Evolutionary conservation across 352 stramenopile genomes (phyloP), one percentile per base, ranked within the genome.

Genomic region (Blastocystis sp.): DNA sequence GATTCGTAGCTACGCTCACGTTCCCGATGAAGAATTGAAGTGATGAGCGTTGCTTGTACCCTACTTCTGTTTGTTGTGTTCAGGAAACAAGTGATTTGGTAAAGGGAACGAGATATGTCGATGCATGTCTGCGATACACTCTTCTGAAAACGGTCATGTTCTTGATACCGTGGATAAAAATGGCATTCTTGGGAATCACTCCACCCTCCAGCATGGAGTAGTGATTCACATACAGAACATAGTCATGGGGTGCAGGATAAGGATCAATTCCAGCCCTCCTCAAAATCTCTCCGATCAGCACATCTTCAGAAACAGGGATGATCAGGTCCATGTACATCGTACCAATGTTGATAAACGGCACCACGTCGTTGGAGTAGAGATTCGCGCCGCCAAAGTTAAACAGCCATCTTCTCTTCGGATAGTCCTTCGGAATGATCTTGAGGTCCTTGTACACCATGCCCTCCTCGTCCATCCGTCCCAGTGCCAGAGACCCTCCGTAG

Each of bases 331-430:
- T 34, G 61, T 68, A 68, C 10, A 68, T 10, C 48, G 14, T 57
- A 57, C 14, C 48, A 14, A 57, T 57, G 48, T 57, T 95, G 93
- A 91, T 95, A 40, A 95, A 95, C 91, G 94, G 93, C 90, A 95
- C 93, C 48, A 57, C 6, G 48, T 57, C 48, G 48, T 14, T 7
- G 6, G 48, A 57, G 14, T 17, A 14, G 6, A 57, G 48, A 57
- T 57, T 57, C 48, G 48, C 48, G 14, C 48, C 48, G 48, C 48
- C 48, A 7, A 7, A 7, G 14, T 17, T 14, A 14, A 17, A 57
- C 14, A 57, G 6, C 48, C 48, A 57, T 57, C 48, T 57, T 7
- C 48, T 7, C 14, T 17, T 14, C 0, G 48, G 48, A 14, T 57
- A 57, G 14, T 57, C 48, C 48, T 17, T 17, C 48, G 48, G 48